A percentile compares a stretch with the other conserved stretches of the same genome.
phyloP scores from a whole-genome alignment of 352 stramenopile genomes.

The Hyaloperonospora arabidopsidis region DNA sequence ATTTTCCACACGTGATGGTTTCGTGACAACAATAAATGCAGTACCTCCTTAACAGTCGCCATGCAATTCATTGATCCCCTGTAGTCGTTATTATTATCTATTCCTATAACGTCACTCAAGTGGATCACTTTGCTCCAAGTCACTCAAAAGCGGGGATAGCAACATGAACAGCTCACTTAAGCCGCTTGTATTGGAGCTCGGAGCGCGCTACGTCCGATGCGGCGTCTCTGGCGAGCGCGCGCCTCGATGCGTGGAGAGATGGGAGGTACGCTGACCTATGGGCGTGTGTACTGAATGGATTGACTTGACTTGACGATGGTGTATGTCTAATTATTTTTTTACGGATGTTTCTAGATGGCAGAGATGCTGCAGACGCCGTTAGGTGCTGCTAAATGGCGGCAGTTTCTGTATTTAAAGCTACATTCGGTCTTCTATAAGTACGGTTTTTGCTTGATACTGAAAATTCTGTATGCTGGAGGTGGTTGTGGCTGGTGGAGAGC shows the following conservation, averaged over 20 bases:
- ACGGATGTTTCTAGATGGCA: slow-evolving; percentile 35
- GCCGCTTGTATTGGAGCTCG: slow-evolving; percentile 75
- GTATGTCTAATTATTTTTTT: background rate
- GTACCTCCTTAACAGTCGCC: too few relatives aligned
- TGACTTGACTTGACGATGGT: background rate
- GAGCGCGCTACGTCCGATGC: slow-evolving; percentile 54
- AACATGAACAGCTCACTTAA: slow-evolving; percentile 23
- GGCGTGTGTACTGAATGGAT: background rate
- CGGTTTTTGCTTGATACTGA: background rate
- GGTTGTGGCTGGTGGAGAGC: background rate
- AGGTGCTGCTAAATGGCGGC: slow-evolving; percentile 31
- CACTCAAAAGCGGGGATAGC: too few relatives aligned
- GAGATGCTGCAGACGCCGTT: slow-evolving; percentile 40
- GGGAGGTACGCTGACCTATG: slow-evolving; percentile 37
- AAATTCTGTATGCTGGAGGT: too few relatives aligned
- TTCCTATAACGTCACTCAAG: slow-evolving; percentile 5
- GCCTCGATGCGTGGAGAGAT: slow-evolving; percentile 54
- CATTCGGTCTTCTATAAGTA: slow-evolving; percentile 67
- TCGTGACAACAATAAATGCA: too few relatives aligned
- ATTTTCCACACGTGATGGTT: too few relatives aligned
- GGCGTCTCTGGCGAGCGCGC: slow-evolving; percentile 70
- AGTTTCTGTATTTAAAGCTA: slow-evolving; percentile 51
- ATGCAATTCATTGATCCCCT: too few relatives aligned
- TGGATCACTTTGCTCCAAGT: too few relatives aligned
- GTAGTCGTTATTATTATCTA: too few relatives aligned